Percentiles rank a stretch among this genome's conserved stretches.
Evolutionary conservation across 2,329 filamentous ascomycete species (phyloP).

Genomic region (Conoideocrella luteorostrata): DNA sequence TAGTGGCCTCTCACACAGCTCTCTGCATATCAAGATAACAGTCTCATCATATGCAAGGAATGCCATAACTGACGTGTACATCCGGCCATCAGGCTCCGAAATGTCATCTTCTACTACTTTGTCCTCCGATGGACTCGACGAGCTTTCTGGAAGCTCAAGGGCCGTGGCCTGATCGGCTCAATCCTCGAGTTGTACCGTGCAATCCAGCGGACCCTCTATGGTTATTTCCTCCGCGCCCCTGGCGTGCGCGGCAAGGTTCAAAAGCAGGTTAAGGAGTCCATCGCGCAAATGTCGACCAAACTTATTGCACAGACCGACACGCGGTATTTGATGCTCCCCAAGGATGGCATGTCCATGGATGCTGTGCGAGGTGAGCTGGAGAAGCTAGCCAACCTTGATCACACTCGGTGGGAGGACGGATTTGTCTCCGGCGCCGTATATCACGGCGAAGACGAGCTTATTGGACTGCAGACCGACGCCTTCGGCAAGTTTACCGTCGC

Average conservation of each 20-base stretch:
- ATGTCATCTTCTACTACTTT: constrained; percentile 85
- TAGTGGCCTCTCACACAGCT: not conserved
- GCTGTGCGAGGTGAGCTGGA: constrained; percentile 74
- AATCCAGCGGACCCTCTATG: constrained; percentile 68
- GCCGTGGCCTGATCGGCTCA: constrained; percentile 79
- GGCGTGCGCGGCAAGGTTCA: constrained; percentile 82
- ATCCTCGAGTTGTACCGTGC: constrained; percentile 66
- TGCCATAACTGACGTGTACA: not conserved
- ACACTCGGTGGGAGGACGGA: constrained; percentile 95
- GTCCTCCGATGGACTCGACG: constrained; percentile 76
- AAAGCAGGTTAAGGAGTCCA: constrained; percentile 72
- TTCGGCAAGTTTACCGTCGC: constrained; percentile 91
- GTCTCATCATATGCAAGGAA: not conserved
- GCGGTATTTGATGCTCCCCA: constrained; percentile 70
- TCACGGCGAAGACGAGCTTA: constrained; percentile 77
- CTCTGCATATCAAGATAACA: not conserved
- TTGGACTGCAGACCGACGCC: constrained; percentile 83
- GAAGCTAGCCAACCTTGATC: constrained; percentile 76
- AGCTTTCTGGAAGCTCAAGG: constrained; percentile 76
- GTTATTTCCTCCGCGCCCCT: constrained; percentile 77
- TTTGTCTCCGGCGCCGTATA: constrained; percentile 93
- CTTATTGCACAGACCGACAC: constrained; percentile 69
- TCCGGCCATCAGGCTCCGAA: constrained; percentile 54
- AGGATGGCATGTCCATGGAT: constrained; percentile 76
- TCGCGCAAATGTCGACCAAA: constrained; percentile 76